Evolutionary conservation across 805 yeast species (phyloP).

Genomic region (Metschnikowia corniflorae): DNA sequence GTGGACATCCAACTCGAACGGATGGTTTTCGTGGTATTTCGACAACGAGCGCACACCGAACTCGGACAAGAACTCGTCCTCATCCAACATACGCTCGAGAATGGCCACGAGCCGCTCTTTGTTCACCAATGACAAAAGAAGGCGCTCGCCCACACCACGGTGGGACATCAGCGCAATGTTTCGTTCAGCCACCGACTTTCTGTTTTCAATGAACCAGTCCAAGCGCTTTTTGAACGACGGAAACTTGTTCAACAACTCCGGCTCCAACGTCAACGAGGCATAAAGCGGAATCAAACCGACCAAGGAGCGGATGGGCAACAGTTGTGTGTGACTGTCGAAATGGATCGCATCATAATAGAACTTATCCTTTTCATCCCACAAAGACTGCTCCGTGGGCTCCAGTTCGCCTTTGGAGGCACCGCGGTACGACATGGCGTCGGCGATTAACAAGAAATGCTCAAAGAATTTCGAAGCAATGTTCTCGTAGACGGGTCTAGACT

Average conservation of each 20-base stretch:
- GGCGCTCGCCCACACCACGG: constrained; percentile 78
- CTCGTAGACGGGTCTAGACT: constrained; percentile 80
- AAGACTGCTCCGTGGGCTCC: constrained; percentile 50
- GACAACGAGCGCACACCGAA: constrained; percentile 89
- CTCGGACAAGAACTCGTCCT: constrained; percentile 76
- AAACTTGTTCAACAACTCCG: constrained; percentile 70
- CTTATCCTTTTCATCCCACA: constrained; percentile 88
- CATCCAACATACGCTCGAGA: constrained; percentile 77
- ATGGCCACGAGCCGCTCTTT: constrained; percentile 75
- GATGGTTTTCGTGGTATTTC: constrained; percentile 78
- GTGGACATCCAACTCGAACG: constrained; percentile 78
- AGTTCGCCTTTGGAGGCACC: constrained; percentile 39
- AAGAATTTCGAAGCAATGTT: constrained; percentile 92
- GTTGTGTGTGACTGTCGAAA: constrained; percentile 63
- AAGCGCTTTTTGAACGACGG: constrained; percentile 81
- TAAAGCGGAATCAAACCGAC: constrained; percentile 91
- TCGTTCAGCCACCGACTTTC: constrained; percentile 65
- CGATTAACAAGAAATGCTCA: constrained; percentile 86
- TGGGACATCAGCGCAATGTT: constrained; percentile 82
- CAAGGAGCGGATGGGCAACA: constrained; percentile 80
- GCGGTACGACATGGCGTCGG: constrained; percentile 86
- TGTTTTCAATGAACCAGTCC: constrained; percentile 76
- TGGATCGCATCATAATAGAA: constrained; percentile 91
- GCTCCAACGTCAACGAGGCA: constrained; percentile 85
- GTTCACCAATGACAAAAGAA: constrained; percentile 74